A percentile compares a stretch with the other conserved stretches of the same genome.
phyloP scores from a whole-genome alignment of 345 rosid species.

The Gossypium rotundifolium region DNA sequence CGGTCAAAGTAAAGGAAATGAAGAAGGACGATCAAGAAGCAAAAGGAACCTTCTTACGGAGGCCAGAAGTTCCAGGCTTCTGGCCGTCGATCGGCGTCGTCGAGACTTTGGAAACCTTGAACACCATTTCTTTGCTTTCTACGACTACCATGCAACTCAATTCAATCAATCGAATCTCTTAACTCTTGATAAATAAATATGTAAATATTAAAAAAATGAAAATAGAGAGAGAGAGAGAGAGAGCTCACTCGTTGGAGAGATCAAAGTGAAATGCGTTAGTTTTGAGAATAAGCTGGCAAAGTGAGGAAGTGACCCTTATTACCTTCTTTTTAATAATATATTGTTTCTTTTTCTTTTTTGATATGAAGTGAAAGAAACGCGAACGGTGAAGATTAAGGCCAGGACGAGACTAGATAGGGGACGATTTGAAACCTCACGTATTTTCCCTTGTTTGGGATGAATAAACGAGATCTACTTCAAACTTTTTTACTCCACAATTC shows the following conservation, averaged over 20 bases:
- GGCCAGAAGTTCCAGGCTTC: constrained; percentile 99
- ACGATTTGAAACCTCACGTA: background rate
- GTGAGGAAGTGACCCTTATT: background rate
- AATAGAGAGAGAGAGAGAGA: background rate
- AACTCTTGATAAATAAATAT: background rate
- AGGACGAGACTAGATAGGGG: background rate
- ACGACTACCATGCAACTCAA: background rate
- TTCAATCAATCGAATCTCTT: constrained; percentile 4
- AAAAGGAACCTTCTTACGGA: constrained; percentile 84
- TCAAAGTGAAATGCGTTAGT: background rate
- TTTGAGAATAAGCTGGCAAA: background rate
- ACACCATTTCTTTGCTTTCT: constrained; percentile 23
- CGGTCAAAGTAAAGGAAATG: constrained; percentile 1
- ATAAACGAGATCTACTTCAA: background rate
- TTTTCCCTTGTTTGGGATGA: background rate
- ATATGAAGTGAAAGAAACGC: too few relatives aligned
- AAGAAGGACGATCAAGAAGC: background rate
- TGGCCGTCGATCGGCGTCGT: constrained; percentile 82
- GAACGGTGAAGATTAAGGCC: too few relatives aligned
- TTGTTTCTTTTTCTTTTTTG: background rate
- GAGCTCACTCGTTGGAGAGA: constrained; percentile 10
- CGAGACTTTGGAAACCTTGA: constrained; percentile 53
- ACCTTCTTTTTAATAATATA: background rate
- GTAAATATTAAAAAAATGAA: background rate
- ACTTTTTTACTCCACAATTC: background rate